These are phyloP conservation scores for Kazachstania taianensis DNA, from an alignment of 805 yeast genomes.

Conservation along the genomic window DNA sequence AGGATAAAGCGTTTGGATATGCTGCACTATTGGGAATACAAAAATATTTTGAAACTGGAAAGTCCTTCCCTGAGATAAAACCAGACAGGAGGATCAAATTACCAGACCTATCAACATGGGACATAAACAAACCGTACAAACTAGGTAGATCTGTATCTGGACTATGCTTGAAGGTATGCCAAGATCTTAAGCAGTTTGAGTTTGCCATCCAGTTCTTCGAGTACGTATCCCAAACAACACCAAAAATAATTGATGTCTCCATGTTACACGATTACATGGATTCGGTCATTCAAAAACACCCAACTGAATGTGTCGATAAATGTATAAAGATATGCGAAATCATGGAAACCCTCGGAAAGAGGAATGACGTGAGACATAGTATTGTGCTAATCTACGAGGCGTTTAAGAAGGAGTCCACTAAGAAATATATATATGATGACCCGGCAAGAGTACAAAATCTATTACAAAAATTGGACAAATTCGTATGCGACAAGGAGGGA, in stretches of 20 bases:
- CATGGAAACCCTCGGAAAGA: conserved; percentile 8
- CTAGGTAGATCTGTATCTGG: conserved; percentile 13
- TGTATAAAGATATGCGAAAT: conserved; percentile 10
- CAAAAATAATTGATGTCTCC: conserved; percentile 13
- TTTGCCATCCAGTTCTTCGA: conserved; percentile 14
- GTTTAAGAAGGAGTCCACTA: conserved; percentile 18
- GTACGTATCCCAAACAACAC: conserved; percentile 1
- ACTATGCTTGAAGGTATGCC: conserved; percentile 14
- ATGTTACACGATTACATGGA: conserved; percentile 14
- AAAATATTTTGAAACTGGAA: conserved; percentile 10
- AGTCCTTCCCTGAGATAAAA: too few relatives aligned
- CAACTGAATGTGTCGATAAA: conserved; percentile 13
- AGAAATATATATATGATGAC: conserved; percentile 8
- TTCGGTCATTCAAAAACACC: conserved; percentile 7
- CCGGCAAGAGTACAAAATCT: conserved; percentile 6
- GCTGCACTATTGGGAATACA: conserved; percentile 9
- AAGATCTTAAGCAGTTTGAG: conserved; percentile 10
- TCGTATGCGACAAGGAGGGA: conserved; percentile 15
- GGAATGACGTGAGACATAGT: conserved; percentile 10
- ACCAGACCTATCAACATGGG: conserved; percentile 14
- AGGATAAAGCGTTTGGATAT: conserved; percentile 2
- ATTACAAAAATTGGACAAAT: conserved; percentile 9
- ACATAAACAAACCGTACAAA: conserved; percentile 8
- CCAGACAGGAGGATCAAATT: conserved; percentile 6
- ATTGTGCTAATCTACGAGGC: conserved; percentile 19